These are phyloP conservation scores for Ambrosiella cleistominuta DNA, from an alignment of 2,329 filamentous ascomycete genomes.

Conservation along the genomic window DNA sequence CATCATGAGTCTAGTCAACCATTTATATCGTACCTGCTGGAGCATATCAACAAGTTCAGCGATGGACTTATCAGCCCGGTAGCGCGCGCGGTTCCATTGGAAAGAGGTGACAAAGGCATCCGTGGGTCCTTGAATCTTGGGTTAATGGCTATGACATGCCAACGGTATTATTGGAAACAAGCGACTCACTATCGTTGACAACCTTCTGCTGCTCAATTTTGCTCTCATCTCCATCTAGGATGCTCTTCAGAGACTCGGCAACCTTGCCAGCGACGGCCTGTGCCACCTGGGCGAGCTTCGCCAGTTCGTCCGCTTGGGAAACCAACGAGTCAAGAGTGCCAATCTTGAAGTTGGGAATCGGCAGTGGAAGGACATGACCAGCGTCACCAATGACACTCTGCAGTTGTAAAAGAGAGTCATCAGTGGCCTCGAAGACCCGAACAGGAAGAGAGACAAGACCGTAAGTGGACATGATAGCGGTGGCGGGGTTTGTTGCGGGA, in stretches of 20 bases:
- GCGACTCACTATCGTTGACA: slow-evolving; percentile 70
- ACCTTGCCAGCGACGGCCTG: slow-evolving; percentile 76
- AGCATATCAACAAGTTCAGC: slow-evolving; percentile 72
- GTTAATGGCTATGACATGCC: slow-evolving; percentile 2
- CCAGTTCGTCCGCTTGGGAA: slow-evolving; percentile 86
- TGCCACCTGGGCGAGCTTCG: slow-evolving; percentile 69
- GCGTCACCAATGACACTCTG: slow-evolving; percentile 56
- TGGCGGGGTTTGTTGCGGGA: too few species aligned
- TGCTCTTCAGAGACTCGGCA: slow-evolving; percentile 61
- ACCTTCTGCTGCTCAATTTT: slow-evolving; percentile 75
- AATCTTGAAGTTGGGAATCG: slow-evolving; percentile 91
- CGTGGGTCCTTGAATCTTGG: slow-evolving; percentile 55
- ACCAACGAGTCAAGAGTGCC: slow-evolving; percentile 89
- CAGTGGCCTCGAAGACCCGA: slow-evolving; percentile 64
- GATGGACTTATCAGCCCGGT: slow-evolving; percentile 79
- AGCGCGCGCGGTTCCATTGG: slow-evolving; percentile 95
- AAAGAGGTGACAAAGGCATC: slow-evolving; percentile 83
- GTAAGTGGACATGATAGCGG: slow-evolving; percentile 38
- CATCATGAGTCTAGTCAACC: not conserved
- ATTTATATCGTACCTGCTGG: slow-evolving; percentile 48
- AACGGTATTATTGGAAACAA: not conserved
- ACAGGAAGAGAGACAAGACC: slow-evolving; percentile 79
- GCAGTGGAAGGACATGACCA: slow-evolving; percentile 58
- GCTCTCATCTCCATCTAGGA: slow-evolving; percentile 70
- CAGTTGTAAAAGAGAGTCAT: slow-evolving; percentile 67